Evolutionary conservation across 139 green algal species (phyloP).

Genomic region (Penium margaritaceum): DNA sequence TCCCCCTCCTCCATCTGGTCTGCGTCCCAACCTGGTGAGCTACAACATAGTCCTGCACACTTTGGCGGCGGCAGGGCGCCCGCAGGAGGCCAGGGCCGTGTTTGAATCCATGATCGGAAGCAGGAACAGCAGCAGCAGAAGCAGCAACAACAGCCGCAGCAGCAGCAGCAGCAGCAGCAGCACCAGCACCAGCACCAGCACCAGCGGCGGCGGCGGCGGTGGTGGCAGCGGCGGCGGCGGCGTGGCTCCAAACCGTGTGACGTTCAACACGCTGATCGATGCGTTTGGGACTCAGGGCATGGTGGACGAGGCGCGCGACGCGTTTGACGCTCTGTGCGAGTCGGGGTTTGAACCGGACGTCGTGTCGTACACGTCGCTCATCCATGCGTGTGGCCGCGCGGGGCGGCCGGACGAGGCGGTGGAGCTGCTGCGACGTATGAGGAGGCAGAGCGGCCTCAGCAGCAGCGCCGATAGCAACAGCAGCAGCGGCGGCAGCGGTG

Average conservation of each 20-base stretch:
- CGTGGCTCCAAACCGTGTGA: conserved; percentile 17
- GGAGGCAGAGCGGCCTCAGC: background rate
- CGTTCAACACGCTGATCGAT: conserved; percentile 26
- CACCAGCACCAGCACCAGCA: no score
- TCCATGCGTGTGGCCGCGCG: conserved; percentile 34
- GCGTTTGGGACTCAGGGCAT: conserved; percentile 14
- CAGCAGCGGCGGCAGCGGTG: no score
- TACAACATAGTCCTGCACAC: conserved; percentile 43
- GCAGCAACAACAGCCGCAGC: no score
- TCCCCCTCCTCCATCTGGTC: no score
- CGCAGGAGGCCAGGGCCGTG: background rate
- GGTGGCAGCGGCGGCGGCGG: no score
- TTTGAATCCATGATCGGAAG: conserved; percentile 23
- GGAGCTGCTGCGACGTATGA: conserved; percentile 20
- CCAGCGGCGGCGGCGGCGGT: no score
- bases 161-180: no score
- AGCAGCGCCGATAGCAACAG: no score
- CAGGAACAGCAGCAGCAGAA: no score
- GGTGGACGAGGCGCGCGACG: conserved; percentile 3
- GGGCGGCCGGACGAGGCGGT: conserved; percentile 5
- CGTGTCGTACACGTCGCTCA: conserved; percentile 36
- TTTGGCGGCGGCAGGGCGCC: conserved; percentile 15
- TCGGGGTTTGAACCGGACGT: conserved; percentile 23
- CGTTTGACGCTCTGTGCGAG: conserved; percentile 26
- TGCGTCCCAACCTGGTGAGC: conserved; percentile 25